phyloP scores from a whole-genome alignment of 768 basidiomycete genomes.

The Artomyces pyxidatus region DNA sequence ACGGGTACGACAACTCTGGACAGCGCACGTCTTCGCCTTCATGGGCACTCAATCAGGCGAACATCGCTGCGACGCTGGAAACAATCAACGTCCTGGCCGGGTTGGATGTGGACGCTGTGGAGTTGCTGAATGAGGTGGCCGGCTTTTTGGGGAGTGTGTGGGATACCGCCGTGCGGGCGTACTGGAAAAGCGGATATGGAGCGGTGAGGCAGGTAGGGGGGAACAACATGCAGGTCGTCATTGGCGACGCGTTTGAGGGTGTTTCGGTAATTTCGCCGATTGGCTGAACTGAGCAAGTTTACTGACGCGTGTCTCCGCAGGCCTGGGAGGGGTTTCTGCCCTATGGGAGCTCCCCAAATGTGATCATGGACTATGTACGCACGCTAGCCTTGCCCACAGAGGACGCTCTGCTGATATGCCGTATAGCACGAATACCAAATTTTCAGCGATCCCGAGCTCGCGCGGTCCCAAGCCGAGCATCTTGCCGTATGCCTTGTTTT shows the following conservation, averaged over 20 bases:
- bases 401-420: neutral
- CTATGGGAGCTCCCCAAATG: constrained; percentile 42
- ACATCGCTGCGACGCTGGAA: constrained; percentile 50
- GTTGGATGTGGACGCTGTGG: constrained; percentile 53
- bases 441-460: constrained; percentile 51
- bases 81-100: constrained; percentile 46
- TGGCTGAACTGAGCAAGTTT: no score
- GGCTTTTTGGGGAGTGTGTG: constrained; percentile 40
- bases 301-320: constrained; percentile 27
- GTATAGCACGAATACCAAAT: constrained; percentile 66
- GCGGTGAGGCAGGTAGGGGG: constrained; percentile 45
- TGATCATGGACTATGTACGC: constrained; percentile 59
- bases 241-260: constrained; percentile 64
- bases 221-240: constrained; percentile 49
- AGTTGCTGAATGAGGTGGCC: constrained; percentile 64
- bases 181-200: constrained; percentile 53
- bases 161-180: constrained; percentile 38
- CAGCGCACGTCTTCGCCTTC: constrained; percentile 45
- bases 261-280: constrained; percentile 32
- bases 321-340: constrained; percentile 55
- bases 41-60: constrained; percentile 41
- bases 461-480: constrained; percentile 47
- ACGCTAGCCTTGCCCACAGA: no score
- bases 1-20: constrained; percentile 72
- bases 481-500: constrained; percentile 33